Evolutionary conservation across 148 eudicot species (phyloP), one percentile per base, ranked within the genome.

Genomic region (Rhododendron griersonianum): DNA sequence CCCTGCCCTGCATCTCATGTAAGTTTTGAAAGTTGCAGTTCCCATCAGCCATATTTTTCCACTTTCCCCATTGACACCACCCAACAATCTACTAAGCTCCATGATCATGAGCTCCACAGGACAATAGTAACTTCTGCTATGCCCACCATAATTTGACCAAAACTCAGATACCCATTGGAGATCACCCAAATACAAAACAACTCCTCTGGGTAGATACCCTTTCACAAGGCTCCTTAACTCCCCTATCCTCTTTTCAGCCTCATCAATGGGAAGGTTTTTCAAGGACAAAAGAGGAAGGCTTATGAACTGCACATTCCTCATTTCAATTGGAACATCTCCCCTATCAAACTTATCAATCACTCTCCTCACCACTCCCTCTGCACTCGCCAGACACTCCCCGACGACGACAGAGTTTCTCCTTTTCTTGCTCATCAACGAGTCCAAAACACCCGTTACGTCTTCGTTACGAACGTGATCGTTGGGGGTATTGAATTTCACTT

Each of bases 141-240:
- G 92, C 35, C 90, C 95, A 78, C 92, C 93, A 89, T 89, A 89
- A 37, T 87, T 87, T 28, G 93, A 91, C 98, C 97, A 94, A 88
- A 93, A 94, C 87, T 94, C 97, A 86, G 93, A 90, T 2, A 94
- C 93, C 98, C 98, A 96, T 87, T 87, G 92, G 37, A 96, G 91
- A 91, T 96, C 98, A 83, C 99, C 98, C 82, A 95, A 88, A 87
- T 94, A 92, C 89, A 96, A 85, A 80, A 96, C 94, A 71, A 93
- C 91, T 90, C 99, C 97, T 91, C 94, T 92, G 18, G 89, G 88
- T n/a, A 87, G 51, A 88, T 86, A 90, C 80, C 91, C 92, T 37
- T 93, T 93, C 81, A 96, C 86, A 2, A 91, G 84, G 75, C 91
- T 87, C 85, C 94, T 92, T 0, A 93, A 86, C 85, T 93, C 98